Percentiles rank a stretch among this genome's conserved stretches.
Evolutionary conservation across 345 rosid genomes (phyloP).

Genomic region (Eucalyptus erythrocorys): DNA sequence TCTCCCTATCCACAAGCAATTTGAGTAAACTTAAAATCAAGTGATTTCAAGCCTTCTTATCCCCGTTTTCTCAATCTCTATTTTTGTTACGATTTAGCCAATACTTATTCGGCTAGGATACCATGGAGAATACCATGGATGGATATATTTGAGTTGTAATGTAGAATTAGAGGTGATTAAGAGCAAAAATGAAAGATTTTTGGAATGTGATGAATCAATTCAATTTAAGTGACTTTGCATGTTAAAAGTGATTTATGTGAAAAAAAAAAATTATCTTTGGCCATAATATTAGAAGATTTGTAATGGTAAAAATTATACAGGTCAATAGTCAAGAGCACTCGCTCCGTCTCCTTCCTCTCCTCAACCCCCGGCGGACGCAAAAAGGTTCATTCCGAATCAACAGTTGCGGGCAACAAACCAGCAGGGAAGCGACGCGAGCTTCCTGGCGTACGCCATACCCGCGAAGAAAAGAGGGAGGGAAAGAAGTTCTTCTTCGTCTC

Average conservation of each 20-base stretch:
- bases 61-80: accelerated
- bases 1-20: too few species aligned
- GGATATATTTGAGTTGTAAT: neutral
- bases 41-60: neutral
- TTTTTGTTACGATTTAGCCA: neutral
- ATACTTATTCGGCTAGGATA: neutral
- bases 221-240: neutral
- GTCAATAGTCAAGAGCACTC: neutral
- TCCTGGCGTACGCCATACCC: neutral
- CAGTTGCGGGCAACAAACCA: neutral
- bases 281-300: neutral
- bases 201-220: neutral
- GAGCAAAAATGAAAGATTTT: neutral
- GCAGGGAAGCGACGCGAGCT: neutral
- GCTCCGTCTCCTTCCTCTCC: neutral
- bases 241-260: neutral
- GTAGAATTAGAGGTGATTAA: neutral
- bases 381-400: neutral
- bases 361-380: neutral
- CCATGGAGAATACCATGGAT: neutral
- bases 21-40: neutral
- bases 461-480: neutral
- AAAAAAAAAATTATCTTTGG: accelerated
- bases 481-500: neutral
- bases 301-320: neutral